Evolutionary conservation across 1,284 basidiomycete species (phyloP).

Genomic region (Hortiboletus rubellus): DNA sequence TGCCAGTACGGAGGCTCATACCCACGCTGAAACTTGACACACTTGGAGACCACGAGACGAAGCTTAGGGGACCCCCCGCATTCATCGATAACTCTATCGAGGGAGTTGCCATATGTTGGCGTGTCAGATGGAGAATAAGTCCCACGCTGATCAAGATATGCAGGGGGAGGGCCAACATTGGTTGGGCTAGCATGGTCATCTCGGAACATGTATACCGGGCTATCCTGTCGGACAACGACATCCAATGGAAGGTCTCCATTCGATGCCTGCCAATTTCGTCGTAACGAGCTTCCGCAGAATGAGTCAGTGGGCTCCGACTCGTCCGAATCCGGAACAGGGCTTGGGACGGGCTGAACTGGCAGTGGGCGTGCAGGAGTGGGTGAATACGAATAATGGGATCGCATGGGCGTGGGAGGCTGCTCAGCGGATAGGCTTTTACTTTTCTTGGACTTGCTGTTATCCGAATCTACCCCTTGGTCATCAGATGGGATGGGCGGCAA

Average conservation of each 20-base stretch:
- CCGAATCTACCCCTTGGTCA: neutral
- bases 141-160: conserved; percentile 15
- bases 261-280: conserved; percentile 9
- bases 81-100: conserved; percentile 22
- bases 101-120: conserved; percentile 18
- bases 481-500: conserved; percentile 26
- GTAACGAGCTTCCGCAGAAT: conserved; percentile 6
- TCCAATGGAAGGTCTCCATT: conserved; percentile 1
- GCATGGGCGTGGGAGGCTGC: conserved; percentile 11
- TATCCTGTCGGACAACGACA: conserved; percentile 26
- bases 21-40: conserved; percentile 25
- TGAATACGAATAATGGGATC: neutral
- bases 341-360: conserved; percentile 25
- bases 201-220: conserved; percentile 17
- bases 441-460: neutral
- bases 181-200: conserved; percentile 1
- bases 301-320: conserved; percentile 8
- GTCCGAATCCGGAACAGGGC: conserved; percentile 17
- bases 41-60: conserved; percentile 22
- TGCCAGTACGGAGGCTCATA: conserved; percentile 35
- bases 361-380: conserved; percentile 14
- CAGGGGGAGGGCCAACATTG: conserved; percentile 19
- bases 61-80: conserved; percentile 22
- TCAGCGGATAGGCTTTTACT: neutral
- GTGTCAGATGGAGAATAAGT: conserved; percentile 4